These are phyloP conservation scores for Limonomyces culmigenus DNA, from an alignment of 1,284 basidiomycete species.

Conservation along the genomic window DNA sequence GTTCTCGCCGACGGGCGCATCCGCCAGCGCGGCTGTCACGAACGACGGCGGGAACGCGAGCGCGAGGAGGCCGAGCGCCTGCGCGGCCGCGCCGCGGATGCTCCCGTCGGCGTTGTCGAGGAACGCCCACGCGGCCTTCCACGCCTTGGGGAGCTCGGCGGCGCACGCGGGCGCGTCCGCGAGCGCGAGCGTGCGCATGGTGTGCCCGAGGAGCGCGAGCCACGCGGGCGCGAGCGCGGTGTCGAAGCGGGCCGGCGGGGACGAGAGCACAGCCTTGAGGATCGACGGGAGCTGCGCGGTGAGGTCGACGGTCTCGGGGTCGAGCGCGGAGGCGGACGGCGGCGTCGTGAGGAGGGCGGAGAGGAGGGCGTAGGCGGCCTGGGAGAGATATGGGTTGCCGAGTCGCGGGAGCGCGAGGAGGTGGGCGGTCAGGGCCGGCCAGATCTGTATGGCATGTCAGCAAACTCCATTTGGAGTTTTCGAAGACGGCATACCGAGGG, in stretches of 20 bases:
- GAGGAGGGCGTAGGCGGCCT: slow-evolving; percentile 68
- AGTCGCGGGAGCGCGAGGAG: slow-evolving; percentile 69
- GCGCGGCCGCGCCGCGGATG: slow-evolving; percentile 46
- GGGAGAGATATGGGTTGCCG: slow-evolving; percentile 73
- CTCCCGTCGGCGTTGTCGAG: slow-evolving; percentile 42
- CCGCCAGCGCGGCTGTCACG: slow-evolving; percentile 32
- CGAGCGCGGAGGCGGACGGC: slow-evolving; percentile 27
- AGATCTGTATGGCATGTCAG: too few species aligned
- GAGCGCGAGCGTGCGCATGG: slow-evolving; percentile 42
- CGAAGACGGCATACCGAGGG: slow-evolving; percentile 35
- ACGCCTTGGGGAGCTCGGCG: slow-evolving; percentile 44
- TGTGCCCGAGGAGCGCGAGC: slow-evolving; percentile 55
- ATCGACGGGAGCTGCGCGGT: slow-evolving; percentile 48
- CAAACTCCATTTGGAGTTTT: too few species aligned
- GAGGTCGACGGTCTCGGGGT: slow-evolving; percentile 25
- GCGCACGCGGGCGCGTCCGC: slow-evolving; percentile 31
- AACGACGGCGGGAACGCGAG: slow-evolving; percentile 55
- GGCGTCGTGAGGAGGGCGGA: slow-evolving; percentile 48
- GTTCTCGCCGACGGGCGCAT: slow-evolving; percentile 30
- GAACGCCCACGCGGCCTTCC: slow-evolving; percentile 64
- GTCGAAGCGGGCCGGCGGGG: slow-evolving; percentile 55
- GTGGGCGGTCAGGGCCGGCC: slow-evolving; percentile 49
- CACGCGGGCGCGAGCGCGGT: slow-evolving; percentile 47
- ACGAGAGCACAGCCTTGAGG: slow-evolving; percentile 57
- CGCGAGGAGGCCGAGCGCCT: slow-evolving; percentile 43